Evolutionary conservation across 2,329 filamentous ascomycete genomes (phyloP).

Genomic region (Cryphonectria japonica): DNA sequence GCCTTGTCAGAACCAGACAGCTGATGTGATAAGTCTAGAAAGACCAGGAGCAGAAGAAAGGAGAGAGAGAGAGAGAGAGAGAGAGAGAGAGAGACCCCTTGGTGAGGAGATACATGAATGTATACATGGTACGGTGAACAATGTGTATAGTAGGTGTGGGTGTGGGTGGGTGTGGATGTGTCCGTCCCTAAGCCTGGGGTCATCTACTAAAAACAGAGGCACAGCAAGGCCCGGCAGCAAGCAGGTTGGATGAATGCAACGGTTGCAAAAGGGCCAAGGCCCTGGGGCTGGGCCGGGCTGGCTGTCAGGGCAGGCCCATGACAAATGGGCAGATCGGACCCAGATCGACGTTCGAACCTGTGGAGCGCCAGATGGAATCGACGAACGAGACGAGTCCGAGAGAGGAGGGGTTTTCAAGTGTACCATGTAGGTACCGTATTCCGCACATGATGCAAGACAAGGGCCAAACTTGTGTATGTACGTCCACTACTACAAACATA

Average conservation of each 20-base stretch:
- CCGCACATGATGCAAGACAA: constrained; percentile 6
- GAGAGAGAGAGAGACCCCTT: not conserved
- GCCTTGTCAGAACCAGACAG: not conserved
- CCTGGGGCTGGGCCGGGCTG: constrained; percentile 7
- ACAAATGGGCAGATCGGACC: constrained; percentile 17
- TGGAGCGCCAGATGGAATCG: constrained; percentile 15
- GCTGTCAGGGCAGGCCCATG: constrained; percentile 11
- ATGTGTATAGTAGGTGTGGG: not conserved
- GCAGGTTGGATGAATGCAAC: constrained; percentile 4
- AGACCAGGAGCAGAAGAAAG: not conserved
- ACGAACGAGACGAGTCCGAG: constrained; percentile 9
- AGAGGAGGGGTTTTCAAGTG: constrained; percentile 8
- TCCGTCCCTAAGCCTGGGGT: not conserved
- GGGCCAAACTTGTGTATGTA: not conserved
- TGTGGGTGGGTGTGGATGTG: not conserved
- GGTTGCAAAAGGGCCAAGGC: not conserved
- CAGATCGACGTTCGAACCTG: constrained; percentile 22
- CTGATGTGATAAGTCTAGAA: not conserved
- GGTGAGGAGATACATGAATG: not conserved
- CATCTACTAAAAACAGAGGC: not conserved
- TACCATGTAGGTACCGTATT: not conserved
- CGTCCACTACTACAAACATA: not conserved
- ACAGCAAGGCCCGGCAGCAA: not conserved
- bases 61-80: too few relatives aligned
- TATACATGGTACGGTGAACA: not conserved